phyloP scores from a whole-genome alignment of 768 basidiomycete genomes.

The Tricholoma hemisulphureum region DNA sequence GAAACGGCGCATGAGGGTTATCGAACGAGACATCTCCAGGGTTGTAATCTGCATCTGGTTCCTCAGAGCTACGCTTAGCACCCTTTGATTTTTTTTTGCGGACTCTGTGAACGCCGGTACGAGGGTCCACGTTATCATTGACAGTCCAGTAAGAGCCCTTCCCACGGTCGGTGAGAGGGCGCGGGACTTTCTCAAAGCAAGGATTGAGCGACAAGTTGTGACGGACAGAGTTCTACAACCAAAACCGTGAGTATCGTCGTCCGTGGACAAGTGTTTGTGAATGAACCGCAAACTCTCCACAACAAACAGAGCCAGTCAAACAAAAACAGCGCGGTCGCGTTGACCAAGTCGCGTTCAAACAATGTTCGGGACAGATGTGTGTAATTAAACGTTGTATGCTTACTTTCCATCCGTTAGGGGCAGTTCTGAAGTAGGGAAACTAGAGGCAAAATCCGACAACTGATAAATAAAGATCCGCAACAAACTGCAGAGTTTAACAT shows the following conservation, averaged over 20 bases:
- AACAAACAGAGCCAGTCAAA: constrained; percentile 66
- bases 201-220: constrained; percentile 90
- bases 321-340: constrained; percentile 63
- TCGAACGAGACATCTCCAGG: constrained; percentile 49
- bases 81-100: constrained; percentile 83
- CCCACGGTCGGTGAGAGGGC: constrained; percentile 87
- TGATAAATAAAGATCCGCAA: background rate
- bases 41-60: constrained; percentile 66
- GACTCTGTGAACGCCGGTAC: constrained; percentile 84
- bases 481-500: constrained; percentile 30
- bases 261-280: constrained; percentile 26
- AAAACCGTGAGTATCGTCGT: constrained; percentile 25
- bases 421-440: constrained; percentile 88
- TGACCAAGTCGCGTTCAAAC: constrained; percentile 25
- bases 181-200: constrained; percentile 87
- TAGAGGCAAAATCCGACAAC: constrained; percentile 25
- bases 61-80: constrained; percentile 51
- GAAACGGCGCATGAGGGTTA: constrained; percentile 57
- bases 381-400: constrained; percentile 27
- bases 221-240: constrained; percentile 77
- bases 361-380: constrained; percentile 7
- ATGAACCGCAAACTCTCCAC: constrained; percentile 41
- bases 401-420: constrained; percentile 92
- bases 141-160: constrained; percentile 94
- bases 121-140: constrained; percentile 85